Evolutionary conservation across 1,284 basidiomycete species (phyloP), one percentile per base, ranked within the genome.

Genomic region (Ustilago trichophora): DNA sequence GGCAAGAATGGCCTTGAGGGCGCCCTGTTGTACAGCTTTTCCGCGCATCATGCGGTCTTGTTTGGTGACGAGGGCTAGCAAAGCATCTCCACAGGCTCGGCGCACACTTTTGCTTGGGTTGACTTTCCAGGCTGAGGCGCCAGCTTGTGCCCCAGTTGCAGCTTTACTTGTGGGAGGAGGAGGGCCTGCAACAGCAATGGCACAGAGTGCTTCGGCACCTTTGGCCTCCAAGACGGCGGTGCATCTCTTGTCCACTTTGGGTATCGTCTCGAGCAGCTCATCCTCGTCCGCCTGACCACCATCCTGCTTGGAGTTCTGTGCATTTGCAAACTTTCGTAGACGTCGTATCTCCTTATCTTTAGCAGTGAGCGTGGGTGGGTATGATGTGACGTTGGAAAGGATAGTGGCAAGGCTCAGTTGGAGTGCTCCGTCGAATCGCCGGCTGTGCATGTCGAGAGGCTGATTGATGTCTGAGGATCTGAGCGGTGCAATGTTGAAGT

Each of bases 11-110:
- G 89, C 86, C 72, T 89, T 91, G 13, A 88, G 87, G 0, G 91
- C 93, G 31, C 95, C 95, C 43, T 87, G 87, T 75, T 91, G 91
- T 24, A 98, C 83, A 15, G 96, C 87, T 53, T 85, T 85, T 5
- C 92, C 90, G 73, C 95, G 86, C 56, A 90, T 88, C 6, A 86
- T 85, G 71, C 88, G 88, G 69, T 91, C 89, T 70, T 92, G 77
- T 37, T 72, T 64, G 21, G 72, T 71, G 15, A 69, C 43, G 6
- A 75, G 55, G 11, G 72, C 29, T 10, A 67, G 53, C 25, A 71
- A 32, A 18, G 60, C 40, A 11, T 49, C 25, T 9, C 46, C 48
- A 31, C 70, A 53, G 15, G 58, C 58, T 27, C 34, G 27, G 7
- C 57, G 52, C 11, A 65, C 50, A 8, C 41, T 34, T 15, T 47